phyloP scores from a whole-genome alignment of 2,329 filamentous ascomycete species.

The Hypoxylon sp. region DNA sequence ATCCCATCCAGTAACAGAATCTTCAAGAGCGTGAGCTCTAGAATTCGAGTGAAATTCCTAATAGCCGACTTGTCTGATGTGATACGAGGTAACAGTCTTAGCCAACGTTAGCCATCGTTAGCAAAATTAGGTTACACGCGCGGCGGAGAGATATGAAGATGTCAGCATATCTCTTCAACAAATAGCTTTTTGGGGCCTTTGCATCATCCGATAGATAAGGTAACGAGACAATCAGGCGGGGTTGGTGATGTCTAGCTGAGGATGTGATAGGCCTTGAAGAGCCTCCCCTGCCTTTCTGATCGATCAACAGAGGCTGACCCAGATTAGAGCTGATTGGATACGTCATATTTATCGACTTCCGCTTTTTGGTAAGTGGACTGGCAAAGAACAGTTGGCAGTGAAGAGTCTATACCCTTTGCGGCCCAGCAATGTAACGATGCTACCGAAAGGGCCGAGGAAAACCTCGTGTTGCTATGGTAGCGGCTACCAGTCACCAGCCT shows the following conservation, averaged over 20 bases:
- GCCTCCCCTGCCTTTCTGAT: slow-evolving; percentile 38
- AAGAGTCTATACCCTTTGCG: slow-evolving; percentile 41
- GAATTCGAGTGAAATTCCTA: slow-evolving; percentile 26
- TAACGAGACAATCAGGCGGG: slow-evolving; percentile 44
- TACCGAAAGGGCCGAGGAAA: slow-evolving; percentile 48
- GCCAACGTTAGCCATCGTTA: slow-evolving; percentile 18
- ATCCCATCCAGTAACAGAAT: slow-evolving; percentile 36
- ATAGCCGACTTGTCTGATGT: slow-evolving; percentile 36
- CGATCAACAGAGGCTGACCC: slow-evolving; percentile 42
- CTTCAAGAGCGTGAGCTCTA: slow-evolving; percentile 25
- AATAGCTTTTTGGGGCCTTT: slow-evolving; percentile 27
- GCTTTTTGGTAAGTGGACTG: slow-evolving; percentile 45
- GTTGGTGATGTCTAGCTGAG: slow-evolving; percentile 38
- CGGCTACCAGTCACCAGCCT: slow-evolving; percentile 55
- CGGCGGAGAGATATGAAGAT: slow-evolving; percentile 28
- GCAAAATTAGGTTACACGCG: slow-evolving; percentile 30
- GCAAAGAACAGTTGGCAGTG: slow-evolving; percentile 41
- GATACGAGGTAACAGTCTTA: slow-evolving; percentile 48
- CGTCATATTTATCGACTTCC: slow-evolving; percentile 47
- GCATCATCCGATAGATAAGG: slow-evolving; percentile 45
- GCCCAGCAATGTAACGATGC: slow-evolving; percentile 40
- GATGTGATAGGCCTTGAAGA: slow-evolving; percentile 42
- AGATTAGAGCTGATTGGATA: slow-evolving; percentile 42
- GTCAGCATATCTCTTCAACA: slow-evolving; percentile 36
- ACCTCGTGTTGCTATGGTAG: slow-evolving; percentile 54